Conservation (phyloP, 345 rosid genomes). For the Aurinia saxatilis region DNA sequence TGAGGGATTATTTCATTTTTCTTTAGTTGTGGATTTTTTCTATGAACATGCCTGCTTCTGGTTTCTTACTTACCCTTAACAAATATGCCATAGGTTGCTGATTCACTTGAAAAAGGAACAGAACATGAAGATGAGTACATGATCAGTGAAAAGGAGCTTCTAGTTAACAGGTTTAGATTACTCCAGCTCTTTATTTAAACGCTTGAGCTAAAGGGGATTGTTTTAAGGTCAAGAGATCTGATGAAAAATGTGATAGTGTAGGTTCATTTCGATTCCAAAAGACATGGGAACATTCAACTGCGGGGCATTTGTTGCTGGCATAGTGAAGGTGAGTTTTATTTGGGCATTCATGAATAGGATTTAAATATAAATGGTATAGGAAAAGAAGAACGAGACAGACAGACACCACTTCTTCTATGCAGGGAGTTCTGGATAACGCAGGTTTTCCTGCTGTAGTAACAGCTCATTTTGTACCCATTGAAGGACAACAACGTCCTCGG, state of each 20-base stretch:
- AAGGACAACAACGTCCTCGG: constrained; percentile 93
- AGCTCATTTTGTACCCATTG: constrained; percentile 97
- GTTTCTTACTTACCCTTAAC: not conserved
- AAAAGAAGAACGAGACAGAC: not conserved
- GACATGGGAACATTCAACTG: constrained; percentile 99
- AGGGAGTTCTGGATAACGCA: constrained; percentile 93
- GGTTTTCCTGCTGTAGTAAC: constrained; percentile 97
- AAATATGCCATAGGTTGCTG: constrained; percentile 55
- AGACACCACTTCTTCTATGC: not conserved
- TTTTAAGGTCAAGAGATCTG: not conserved
- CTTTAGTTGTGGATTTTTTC: not conserved
- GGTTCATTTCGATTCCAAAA: constrained; percentile 94
- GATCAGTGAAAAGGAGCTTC: constrained; percentile 98
- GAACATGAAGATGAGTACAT: constrained; percentile 99
- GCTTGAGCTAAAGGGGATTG: not conserved
- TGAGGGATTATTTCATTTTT: constrained; percentile 8
- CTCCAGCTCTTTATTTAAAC: not conserved
- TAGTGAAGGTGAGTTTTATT: constrained; percentile 59
- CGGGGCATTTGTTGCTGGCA: constrained; percentile 99
- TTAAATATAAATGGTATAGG: not conserved
- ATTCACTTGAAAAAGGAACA: constrained; percentile 98
- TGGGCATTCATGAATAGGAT: not conserved
- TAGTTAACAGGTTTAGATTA: constrained; percentile 68
- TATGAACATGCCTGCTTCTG: not conserved
- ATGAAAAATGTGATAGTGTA: constrained; percentile 3